These are phyloP conservation scores for Cubamyces sp. DNA, from an alignment of 768 basidiomycete genomes.

Conservation along the genomic window DNA sequence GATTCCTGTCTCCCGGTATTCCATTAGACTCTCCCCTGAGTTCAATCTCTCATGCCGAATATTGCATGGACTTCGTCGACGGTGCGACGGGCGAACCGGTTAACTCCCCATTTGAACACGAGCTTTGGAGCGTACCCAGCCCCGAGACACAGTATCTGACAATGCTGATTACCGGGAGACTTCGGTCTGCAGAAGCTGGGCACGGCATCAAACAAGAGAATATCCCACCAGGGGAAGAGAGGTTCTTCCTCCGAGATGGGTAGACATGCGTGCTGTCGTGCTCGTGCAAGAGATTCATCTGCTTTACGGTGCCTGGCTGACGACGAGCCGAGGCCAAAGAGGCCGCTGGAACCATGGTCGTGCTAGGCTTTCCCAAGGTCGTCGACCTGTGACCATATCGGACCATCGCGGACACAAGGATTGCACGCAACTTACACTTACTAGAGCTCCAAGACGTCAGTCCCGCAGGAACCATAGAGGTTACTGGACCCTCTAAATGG, in stretches of 20 bases:
- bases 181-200: neutral
- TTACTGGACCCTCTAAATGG: too few species aligned
- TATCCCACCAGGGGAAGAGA: constrained; percentile 7
- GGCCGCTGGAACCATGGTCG: neutral
- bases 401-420: neutral
- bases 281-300: neutral
- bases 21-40: constrained; percentile 1
- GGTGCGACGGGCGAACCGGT: neutral
- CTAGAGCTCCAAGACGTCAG: neutral
- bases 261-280: constrained; percentile 1
- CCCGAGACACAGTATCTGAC: neutral
- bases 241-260: constrained; percentile 4
- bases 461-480: too few species aligned
- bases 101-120: constrained; percentile 7
- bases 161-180: neutral
- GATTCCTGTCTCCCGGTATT: neutral
- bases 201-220: neutral
- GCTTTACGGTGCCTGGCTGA: neutral
- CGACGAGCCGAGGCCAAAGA: neutral
- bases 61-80: constrained; percentile 13
- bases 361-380: constrained; percentile 2
- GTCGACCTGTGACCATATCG: neutral
- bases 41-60: neutral
- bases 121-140: neutral
- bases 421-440: neutral